Conservation (phyloP, 257 asterid species). For the Lithospermum erythrorhizon region DNA sequence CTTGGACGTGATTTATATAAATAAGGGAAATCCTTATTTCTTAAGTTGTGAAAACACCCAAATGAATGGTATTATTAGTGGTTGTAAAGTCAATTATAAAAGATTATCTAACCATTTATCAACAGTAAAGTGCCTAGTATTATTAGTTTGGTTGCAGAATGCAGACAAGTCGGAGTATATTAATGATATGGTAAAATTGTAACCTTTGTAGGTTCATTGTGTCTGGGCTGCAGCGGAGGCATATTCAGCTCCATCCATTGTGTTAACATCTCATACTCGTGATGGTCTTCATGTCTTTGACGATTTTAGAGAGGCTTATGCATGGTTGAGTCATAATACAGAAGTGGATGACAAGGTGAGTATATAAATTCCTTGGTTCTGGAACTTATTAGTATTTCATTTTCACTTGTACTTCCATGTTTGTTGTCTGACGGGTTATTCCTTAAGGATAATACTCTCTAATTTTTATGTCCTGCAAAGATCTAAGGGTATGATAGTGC, state of each 20-base stretch:
- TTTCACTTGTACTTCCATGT: background rate
- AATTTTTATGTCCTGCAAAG: background rate
- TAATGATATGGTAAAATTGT: background rate
- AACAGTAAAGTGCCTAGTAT: background rate
- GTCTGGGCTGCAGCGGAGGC: conserved; percentile 99
- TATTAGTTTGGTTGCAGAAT: too few species aligned
- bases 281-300: conserved; percentile 98
- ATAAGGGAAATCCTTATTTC: background rate
- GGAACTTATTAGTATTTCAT: background rate
- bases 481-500: background rate
- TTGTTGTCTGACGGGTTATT: background rate
- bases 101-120: background rate
- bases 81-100: background rate
- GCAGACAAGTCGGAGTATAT: conserved; percentile 2
- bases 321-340: conserved; percentile 96
- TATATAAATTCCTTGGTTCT: conserved; percentile 3
- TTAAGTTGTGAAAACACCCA: background rate
- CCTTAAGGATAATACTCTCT: background rate
- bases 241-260: conserved; percentile 98
- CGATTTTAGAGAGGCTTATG: conserved; percentile 98
- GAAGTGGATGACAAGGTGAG: conserved; percentile 96
- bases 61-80: background rate
- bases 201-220: conserved; percentile 66
- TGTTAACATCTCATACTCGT: conserved; percentile 66
- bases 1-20: too few species aligned